These are phyloP conservation scores for Microdochium nivale DNA, from an alignment of 2,329 filamentous ascomycete genomes.

Conservation along the genomic window DNA sequence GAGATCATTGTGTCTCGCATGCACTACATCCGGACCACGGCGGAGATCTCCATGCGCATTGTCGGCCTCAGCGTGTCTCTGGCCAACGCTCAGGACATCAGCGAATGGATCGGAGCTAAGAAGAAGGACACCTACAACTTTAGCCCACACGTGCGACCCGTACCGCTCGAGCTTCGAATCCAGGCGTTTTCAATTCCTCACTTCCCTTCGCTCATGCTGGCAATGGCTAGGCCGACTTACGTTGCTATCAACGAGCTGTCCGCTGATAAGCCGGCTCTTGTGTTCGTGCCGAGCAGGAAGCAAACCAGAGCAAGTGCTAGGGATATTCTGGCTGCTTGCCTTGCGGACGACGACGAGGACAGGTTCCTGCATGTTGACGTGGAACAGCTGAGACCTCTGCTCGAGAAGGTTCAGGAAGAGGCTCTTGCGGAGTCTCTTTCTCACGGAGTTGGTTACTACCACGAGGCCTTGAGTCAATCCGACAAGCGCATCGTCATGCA, in stretches of 20 bases:
- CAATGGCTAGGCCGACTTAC: slow-evolving; percentile 94
- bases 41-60: slow-evolving; percentile 77
- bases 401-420: slow-evolving; percentile 77
- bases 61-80: slow-evolving; percentile 86
- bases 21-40: slow-evolving; percentile 88
- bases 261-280: slow-evolving; percentile 76
- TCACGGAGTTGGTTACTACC: slow-evolving; percentile 94
- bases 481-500: slow-evolving; percentile 94
- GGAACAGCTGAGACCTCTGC: slow-evolving; percentile 72
- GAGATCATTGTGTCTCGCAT: slow-evolving; percentile 97
- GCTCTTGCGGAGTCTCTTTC: slow-evolving; percentile 81
- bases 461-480: slow-evolving; percentile 80
- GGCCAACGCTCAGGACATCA: slow-evolving; percentile 86
- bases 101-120: slow-evolving; percentile 95
- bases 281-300: slow-evolving; percentile 91
- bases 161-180: slow-evolving; percentile 87
- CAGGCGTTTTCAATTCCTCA: slow-evolving; percentile 95
- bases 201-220: slow-evolving; percentile 95
- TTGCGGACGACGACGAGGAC: slow-evolving; percentile 86
- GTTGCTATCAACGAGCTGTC: slow-evolving; percentile 82
- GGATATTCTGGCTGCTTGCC: slow-evolving; percentile 79
- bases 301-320: slow-evolving; percentile 82
- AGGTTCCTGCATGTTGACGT: slow-evolving; percentile 82
- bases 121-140: slow-evolving; percentile 99
- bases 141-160: slow-evolving; percentile 79